phyloP scores from a whole-genome alignment of 139 green algal species.

The Diplosphaera chodatii region DNA sequence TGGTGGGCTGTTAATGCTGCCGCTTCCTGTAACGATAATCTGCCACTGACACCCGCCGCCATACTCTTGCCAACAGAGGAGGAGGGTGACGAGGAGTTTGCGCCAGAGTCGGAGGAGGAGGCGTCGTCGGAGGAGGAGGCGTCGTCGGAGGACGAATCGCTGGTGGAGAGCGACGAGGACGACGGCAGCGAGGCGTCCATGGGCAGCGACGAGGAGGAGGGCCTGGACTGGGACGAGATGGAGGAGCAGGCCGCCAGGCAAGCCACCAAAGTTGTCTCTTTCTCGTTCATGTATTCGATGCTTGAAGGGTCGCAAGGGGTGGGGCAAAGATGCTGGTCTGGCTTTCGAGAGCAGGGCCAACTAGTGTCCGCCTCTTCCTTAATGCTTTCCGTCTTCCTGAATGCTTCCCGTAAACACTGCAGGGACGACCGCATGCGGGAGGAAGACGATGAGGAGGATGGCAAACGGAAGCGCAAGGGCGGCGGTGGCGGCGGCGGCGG shows the following conservation, averaged over 20 bases:
- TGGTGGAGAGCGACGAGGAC: conserved; percentile 50
- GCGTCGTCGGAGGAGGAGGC: conserved; percentile 18
- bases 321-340: no score
- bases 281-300: no score
- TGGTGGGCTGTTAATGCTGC: no score
- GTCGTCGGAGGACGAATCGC: conserved; percentile 12
- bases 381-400: no score
- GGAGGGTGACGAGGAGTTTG: conserved; percentile 17
- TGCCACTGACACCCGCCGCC: not conserved
- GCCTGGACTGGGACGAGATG: conserved; percentile 80
- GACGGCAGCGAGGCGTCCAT: conserved; percentile 34
- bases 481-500: conserved; percentile 6
- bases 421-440: conserved; percentile 17
- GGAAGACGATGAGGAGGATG: conserved; percentile 13
- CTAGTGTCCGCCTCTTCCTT: no score
- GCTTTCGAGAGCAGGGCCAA: no score
- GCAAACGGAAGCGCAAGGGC: conserved; percentile 5
- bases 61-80: not conserved
- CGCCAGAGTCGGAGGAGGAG: not conserved
- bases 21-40: no score
- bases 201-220: conserved; percentile 61
- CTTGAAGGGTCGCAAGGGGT: no score
- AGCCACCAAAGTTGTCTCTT: not conserved
- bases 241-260: conserved; percentile 64
- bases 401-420: no score